Conservation (phyloP, 169 alveolate genomes). For the Plasmodium inui region DNA sequence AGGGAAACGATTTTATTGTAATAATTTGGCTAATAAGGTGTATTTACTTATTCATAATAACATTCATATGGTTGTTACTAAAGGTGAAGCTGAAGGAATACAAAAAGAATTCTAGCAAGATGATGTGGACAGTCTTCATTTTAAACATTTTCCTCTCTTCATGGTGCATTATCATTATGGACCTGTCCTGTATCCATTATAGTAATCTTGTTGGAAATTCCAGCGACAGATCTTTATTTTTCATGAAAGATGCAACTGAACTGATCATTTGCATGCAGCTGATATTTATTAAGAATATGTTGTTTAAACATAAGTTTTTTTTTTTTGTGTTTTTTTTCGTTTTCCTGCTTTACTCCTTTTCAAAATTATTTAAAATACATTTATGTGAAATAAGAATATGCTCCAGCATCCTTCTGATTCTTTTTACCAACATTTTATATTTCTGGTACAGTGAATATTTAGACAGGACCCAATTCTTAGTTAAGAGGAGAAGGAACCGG, state of each 20-base stretch:
- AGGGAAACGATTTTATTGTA: constrained; percentile 76
- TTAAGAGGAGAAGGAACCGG: constrained; percentile 87
- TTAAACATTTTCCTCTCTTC: constrained; percentile 66
- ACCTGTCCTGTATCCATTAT: constrained; percentile 54
- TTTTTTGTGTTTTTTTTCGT: constrained; percentile 84
- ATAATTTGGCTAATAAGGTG: constrained; percentile 90
- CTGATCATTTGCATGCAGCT: constrained; percentile 82
- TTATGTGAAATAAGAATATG: constrained; percentile 70
- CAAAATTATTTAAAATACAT: constrained; percentile 77
- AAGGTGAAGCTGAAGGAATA: constrained; percentile 68
- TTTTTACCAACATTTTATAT: constrained; percentile 79
- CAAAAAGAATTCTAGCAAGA: constrained; percentile 65
- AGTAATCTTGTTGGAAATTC: constrained; percentile 22
- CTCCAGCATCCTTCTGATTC: constrained; percentile 79
- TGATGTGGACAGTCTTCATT: constrained; percentile 73
- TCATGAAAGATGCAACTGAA: constrained; percentile 71
- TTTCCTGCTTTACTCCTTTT: constrained; percentile 83
- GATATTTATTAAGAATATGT: constrained; percentile 87
- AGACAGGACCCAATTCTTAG: constrained; percentile 89
- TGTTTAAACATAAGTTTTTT: constrained; percentile 87
- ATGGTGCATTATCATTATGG: constrained; percentile 67
- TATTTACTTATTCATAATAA: constrained; percentile 84
- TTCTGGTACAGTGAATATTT: constrained; percentile 87
- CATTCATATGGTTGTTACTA: constrained; percentile 89
- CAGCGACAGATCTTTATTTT: constrained; percentile 39